These are phyloP conservation scores for Mycena albidolilacea DNA, from an alignment of 768 basidiomycete species.

Conservation along the genomic window DNA sequence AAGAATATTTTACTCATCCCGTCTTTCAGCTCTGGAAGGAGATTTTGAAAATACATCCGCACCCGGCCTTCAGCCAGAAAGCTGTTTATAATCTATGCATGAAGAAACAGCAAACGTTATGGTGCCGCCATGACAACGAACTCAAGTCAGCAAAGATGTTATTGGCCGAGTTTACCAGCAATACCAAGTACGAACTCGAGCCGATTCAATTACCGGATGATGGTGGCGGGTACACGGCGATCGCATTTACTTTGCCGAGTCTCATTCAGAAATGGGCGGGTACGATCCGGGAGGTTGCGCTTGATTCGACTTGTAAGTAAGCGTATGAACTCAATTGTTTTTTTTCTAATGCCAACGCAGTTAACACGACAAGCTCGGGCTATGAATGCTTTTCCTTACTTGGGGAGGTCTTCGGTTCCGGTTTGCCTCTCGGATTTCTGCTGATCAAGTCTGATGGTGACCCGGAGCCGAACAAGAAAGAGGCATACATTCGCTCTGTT, in stretches of 20 bases:
- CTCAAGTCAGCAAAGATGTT: constrained; percentile 37
- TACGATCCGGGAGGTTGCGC: constrained; percentile 9
- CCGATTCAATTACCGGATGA: background rate
- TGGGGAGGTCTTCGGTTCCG: background rate
- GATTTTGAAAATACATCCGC: constrained; percentile 2
- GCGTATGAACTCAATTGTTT: background rate
- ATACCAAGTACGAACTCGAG: background rate
- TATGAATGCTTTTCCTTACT: background rate
- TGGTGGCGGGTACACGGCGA: background rate
- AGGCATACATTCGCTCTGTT: background rate
- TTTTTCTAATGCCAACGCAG: background rate
- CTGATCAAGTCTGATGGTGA: background rate
- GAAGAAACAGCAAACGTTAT: constrained; percentile 18
- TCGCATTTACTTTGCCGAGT: constrained; percentile 23
- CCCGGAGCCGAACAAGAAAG: background rate
- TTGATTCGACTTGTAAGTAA: constrained; percentile 42
- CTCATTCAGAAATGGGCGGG: constrained; percentile 34
- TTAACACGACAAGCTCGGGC: background rate
- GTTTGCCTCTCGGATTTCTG: background rate
- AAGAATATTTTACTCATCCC: too few relatives aligned
- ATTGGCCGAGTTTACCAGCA: constrained; percentile 11
- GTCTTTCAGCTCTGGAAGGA: constrained; percentile 7
- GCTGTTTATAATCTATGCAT: constrained; percentile 35
- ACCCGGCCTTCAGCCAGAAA: constrained; percentile 31
- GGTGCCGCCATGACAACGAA: constrained; percentile 37